These are phyloP conservation scores for Pseudotulostoma volvatum DNA, from an alignment of 495 filamentous ascomycete genomes.

Conservation along the genomic window DNA sequence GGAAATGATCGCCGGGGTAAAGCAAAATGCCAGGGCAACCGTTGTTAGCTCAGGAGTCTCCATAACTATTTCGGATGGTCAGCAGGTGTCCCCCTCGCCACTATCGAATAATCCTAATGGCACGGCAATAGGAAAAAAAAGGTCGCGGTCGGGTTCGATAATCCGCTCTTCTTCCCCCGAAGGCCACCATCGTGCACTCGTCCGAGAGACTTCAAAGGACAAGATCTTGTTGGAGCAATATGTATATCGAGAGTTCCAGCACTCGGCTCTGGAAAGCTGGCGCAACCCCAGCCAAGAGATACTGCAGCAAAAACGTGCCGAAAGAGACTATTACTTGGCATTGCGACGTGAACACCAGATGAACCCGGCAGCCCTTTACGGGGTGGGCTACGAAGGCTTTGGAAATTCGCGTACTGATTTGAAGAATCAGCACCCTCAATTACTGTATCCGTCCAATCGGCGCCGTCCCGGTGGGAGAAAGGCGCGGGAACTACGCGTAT, in stretches of 20 bases:
- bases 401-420: slow-evolving; percentile 71
- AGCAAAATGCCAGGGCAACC: slow-evolving; percentile 42
- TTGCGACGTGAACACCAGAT: slow-evolving; percentile 31
- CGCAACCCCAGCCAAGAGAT: slow-evolving; percentile 30
- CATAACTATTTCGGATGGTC: slow-evolving; percentile 17
- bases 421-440: slow-evolving; percentile 30
- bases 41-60: slow-evolving; percentile 33
- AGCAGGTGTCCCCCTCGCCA: slow-evolving; percentile 7
- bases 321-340: slow-evolving; percentile 35
- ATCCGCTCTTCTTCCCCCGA: slow-evolving; percentile 14
- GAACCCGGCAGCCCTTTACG: slow-evolving; percentile 49
- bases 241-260: slow-evolving; percentile 56
- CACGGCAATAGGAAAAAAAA: slow-evolving; percentile 33
- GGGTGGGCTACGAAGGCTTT: slow-evolving; percentile 75
- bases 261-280: slow-evolving; percentile 37
- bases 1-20: slow-evolving; percentile 35
- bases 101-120: slow-evolving; percentile 27
- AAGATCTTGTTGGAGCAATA: slow-evolving; percentile 58
- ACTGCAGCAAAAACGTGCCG: slow-evolving; percentile 35
- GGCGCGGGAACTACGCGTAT: slow-evolving; percentile 50
- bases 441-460: slow-evolving; percentile 62
- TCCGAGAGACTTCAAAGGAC: slow-evolving; percentile 26
- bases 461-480: slow-evolving; percentile 58
- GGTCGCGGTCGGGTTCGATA: slow-evolving; percentile 42
- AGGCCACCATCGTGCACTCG: slow-evolving; percentile 17